Percentiles rank a stretch among this genome's conserved stretches.
Conservation (phyloP, 2,329 filamentous ascomycete species). For the Cercospora berteroae region DNA sequence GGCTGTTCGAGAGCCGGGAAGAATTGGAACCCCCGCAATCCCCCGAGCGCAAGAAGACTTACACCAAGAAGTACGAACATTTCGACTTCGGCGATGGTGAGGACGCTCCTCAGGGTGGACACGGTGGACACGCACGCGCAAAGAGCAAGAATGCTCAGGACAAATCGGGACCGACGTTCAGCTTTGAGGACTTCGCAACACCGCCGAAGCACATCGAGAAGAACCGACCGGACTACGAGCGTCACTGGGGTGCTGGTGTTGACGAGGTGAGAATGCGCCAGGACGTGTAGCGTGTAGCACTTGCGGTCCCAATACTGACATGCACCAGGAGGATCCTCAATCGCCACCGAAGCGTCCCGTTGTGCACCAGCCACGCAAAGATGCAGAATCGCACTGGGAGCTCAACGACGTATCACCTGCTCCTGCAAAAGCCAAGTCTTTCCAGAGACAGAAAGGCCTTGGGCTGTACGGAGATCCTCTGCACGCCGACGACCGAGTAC, state of each 20-base stretch:
- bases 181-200: slow-evolving; percentile 82
- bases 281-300: slow-evolving; percentile 22
- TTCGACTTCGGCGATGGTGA: slow-evolving; percentile 75
- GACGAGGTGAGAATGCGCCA: slow-evolving; percentile 53
- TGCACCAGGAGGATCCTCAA: slow-evolving; percentile 53
- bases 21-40: slow-evolving; percentile 38
- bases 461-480: slow-evolving; percentile 75
- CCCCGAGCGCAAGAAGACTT: slow-evolving; percentile 56
- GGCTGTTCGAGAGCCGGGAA: slow-evolving; percentile 59
- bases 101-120: slow-evolving; percentile 35
- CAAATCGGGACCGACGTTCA: slow-evolving; percentile 67
- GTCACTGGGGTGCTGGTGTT: slow-evolving; percentile 73
- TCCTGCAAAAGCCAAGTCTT: slow-evolving; percentile 36
- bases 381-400: slow-evolving; percentile 80
- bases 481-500: slow-evolving; percentile 41
- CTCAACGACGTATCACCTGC: slow-evolving; percentile 70
- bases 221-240: slow-evolving; percentile 65
- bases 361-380: slow-evolving; percentile 68
- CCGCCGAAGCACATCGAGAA: slow-evolving; percentile 71
- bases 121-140: slow-evolving; percentile 24
- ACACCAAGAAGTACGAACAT: slow-evolving; percentile 79
- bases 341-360: slow-evolving; percentile 60
- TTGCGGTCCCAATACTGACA: slow-evolving; percentile 4
- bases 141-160: slow-evolving; percentile 33
- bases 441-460: slow-evolving; percentile 61